phyloP scores from a whole-genome alignment of 2,329 filamentous ascomycete genomes.

The Nothophoma quercina region DNA sequence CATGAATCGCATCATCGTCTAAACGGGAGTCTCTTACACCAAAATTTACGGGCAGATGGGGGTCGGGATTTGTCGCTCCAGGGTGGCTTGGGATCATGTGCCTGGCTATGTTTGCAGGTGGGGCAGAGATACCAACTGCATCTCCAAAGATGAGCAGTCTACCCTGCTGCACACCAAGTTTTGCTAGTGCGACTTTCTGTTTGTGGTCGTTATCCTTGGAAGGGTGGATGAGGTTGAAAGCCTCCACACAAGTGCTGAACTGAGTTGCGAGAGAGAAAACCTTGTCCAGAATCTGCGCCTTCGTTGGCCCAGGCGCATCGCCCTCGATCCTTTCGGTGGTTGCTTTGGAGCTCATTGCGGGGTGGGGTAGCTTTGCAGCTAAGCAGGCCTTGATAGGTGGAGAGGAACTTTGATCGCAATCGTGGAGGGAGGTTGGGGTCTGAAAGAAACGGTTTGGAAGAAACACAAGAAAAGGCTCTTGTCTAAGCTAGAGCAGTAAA shows the following conservation, averaged over 20 bases:
- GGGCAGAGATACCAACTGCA: slow-evolving; percentile 55
- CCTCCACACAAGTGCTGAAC: slow-evolving; percentile 58
- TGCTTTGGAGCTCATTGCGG: slow-evolving; percentile 35
- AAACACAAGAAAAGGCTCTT: neutral
- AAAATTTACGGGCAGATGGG: slow-evolving; percentile 56
- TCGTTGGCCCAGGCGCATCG: slow-evolving; percentile 31
- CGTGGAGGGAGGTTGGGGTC: neutral
- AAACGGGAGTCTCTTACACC: slow-evolving; percentile 52
- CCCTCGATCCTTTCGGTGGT: slow-evolving; percentile 27
- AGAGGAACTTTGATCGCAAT: neutral
- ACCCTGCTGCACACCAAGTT: slow-evolving; percentile 57
- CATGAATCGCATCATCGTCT: slow-evolving; percentile 50
- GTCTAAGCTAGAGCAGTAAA: slow-evolving; percentile 12
- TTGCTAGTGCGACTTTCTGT: slow-evolving; percentile 54
- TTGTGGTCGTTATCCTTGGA: slow-evolving; percentile 52
- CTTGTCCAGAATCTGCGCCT: slow-evolving; percentile 48
- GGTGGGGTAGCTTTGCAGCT: slow-evolving; percentile 31
- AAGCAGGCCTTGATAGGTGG: slow-evolving; percentile 1
- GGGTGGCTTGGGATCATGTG: slow-evolving; percentile 56
- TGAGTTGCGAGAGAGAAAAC: slow-evolving; percentile 54
- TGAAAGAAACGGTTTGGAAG: neutral
- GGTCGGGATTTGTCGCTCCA: slow-evolving; percentile 54
- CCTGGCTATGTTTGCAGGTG: slow-evolving; percentile 52
- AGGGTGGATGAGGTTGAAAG: slow-evolving; percentile 56
- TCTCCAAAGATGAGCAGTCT: slow-evolving; percentile 59